Evolutionary conservation across 352 stramenopile species (phyloP), one percentile per base, ranked within the genome.

Genomic region (Plasmopara halstedii): DNA sequence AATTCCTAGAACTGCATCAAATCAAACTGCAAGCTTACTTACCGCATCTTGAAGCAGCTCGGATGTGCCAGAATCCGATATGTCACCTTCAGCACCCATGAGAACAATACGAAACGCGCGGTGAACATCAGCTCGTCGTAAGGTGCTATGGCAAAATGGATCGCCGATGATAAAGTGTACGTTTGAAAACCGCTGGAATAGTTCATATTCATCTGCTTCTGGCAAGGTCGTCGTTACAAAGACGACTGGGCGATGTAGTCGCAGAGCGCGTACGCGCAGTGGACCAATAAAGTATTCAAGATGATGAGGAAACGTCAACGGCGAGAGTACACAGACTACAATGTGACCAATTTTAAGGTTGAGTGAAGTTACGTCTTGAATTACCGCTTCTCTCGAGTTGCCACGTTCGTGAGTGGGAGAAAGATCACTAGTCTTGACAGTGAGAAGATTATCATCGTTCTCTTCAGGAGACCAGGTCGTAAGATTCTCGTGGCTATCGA

Each of bases 261-360:
- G 68, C n/a, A 91, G 54, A 6, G 73, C 66, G 21, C 79, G 79
- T 6, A 87, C 72, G 5, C 80, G 77, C 19, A 91, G 41, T 3
- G 80, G 80, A 0, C 79, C 80, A 37, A 89, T 72, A n/a, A 91
- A 55, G 48, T 87, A 91, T 56, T 88, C 77, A 9, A 88, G 62
- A 32, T 91, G 71, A 39, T 85, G 64, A n/a, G 77, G 77, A 29
- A 89, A 91, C 4, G 65, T 58, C 21, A 51, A 72, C 1, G 58
- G 37, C 0, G 80, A 85, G 11, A 86, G 42, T 1, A 89, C 59
- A 15, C 74, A 88, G 2, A 91, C 59, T 7, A 87, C 64, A 33
- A 91, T 83, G 36, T 83, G 77, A 0, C 59, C 44, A 4, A 61
- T 49, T 0, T 69, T 57, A 3, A 83, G 52, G 7, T 69, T 52